A percentile compares a stretch with the other conserved stretches of the same genome.
Evolutionary conservation across 2,329 filamentous ascomycete genomes (phyloP).

Genomic region (Teratosphaeriaceae sp.): DNA sequence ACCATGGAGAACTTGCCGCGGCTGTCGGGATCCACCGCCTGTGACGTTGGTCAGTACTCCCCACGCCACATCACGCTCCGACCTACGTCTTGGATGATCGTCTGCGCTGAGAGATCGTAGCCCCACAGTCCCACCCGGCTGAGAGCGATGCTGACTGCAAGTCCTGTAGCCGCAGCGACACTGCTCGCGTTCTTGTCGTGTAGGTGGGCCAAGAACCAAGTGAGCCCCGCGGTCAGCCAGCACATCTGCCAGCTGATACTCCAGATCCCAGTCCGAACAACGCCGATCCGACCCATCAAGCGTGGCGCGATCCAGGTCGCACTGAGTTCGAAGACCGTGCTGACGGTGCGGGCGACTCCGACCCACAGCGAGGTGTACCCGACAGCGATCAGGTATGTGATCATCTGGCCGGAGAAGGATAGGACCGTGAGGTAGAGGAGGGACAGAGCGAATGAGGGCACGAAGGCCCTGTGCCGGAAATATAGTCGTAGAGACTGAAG

Average conservation of each 20-base stretch:
- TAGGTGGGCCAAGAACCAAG: constrained; percentile 9
- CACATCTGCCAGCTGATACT: constrained; percentile 61
- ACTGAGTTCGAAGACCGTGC: constrained; percentile 50
- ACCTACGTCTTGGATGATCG: constrained; percentile 41
- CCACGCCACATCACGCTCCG: constrained; percentile 25
- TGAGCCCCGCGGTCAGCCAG: constrained; percentile 41
- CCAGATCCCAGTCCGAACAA: constrained; percentile 64
- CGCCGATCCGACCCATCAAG: constrained; percentile 44
- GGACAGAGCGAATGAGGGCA: constrained; percentile 54
- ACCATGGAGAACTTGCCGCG: constrained; percentile 64
- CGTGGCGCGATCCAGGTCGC: constrained; percentile 56
- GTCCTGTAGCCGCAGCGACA: constrained; percentile 16
- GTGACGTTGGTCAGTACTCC: constrained; percentile 6
- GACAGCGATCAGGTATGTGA: constrained; percentile 54
- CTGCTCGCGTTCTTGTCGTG: constrained; percentile 4
- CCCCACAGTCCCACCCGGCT: constrained; percentile 42
- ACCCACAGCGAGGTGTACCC: constrained; percentile 49
- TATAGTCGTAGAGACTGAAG: constrained; percentile 34
- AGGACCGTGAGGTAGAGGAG: constrained; percentile 58
- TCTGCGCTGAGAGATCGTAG: constrained; percentile 42
- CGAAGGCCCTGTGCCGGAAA: constrained; percentile 48
- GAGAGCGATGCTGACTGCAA: constrained; percentile 34
- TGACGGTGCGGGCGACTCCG: constrained; percentile 47
- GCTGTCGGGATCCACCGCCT: constrained; percentile 27
- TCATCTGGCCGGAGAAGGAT: constrained; percentile 55